Evolutionary conservation across 2,329 filamentous ascomycete genomes (phyloP).

Genomic region (Ceratocystis alfenasii): DNA sequence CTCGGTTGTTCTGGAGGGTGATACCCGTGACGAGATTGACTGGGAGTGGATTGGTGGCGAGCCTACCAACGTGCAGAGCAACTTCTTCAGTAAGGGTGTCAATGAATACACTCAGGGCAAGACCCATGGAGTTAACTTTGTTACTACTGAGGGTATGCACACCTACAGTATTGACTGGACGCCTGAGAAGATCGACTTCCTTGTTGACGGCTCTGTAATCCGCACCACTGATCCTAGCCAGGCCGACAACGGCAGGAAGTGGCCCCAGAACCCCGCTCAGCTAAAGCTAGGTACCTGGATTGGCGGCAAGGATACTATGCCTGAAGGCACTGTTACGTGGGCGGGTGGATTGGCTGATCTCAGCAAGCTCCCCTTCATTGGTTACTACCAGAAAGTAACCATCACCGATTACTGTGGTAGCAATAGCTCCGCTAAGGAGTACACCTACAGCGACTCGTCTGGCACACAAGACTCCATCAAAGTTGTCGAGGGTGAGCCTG

Average conservation of each 20-base stretch:
- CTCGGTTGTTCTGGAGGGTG: constrained; percentile 62
- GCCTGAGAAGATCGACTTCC: constrained; percentile 44
- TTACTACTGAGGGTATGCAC: constrained; percentile 37
- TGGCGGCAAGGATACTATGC: constrained; percentile 37
- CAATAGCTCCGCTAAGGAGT: constrained; percentile 34
- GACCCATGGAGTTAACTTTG: constrained; percentile 35
- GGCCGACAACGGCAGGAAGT: constrained; percentile 35
- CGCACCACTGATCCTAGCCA: constrained; percentile 39
- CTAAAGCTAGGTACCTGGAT: constrained; percentile 51
- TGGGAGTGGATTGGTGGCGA: constrained; percentile 63
- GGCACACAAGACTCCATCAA: constrained; percentile 43
- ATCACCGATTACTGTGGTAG: constrained; percentile 45
- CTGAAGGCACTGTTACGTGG: constrained; percentile 53
- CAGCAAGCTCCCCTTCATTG: constrained; percentile 40
- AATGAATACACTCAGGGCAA: constrained; percentile 42
- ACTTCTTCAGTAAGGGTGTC: constrained; percentile 64
- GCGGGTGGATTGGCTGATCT: constrained; percentile 53
- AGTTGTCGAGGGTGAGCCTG: constrained; percentile 33
- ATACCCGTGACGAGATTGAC: constrained; percentile 62
- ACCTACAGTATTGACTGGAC: constrained; percentile 61
- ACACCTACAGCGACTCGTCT: constrained; percentile 39
- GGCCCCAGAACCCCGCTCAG: constrained; percentile 59
- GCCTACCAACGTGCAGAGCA: constrained; percentile 59
- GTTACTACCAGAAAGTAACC: constrained; percentile 45
- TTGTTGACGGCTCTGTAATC: constrained; percentile 40